These are phyloP conservation scores for Lactuca saligna DNA, from an alignment of 129 eudicot genomes.

Conservation along the genomic window DNA sequence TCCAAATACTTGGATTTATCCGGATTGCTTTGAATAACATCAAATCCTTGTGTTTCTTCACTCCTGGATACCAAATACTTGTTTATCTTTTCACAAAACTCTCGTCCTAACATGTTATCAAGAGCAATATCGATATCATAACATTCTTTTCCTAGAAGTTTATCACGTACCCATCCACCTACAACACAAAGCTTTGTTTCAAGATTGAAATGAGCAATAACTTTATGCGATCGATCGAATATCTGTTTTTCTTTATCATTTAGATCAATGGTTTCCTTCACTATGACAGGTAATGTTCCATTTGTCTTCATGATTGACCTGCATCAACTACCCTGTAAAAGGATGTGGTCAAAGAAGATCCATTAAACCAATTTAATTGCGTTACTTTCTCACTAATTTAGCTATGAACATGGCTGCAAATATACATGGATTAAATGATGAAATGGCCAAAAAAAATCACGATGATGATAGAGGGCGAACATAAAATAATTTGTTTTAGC, in stretches of 20 bases:
- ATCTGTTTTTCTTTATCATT: constrained; percentile 64
- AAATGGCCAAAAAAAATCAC: background rate
- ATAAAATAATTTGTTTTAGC: background rate
- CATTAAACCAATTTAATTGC: constrained; percentile 36
- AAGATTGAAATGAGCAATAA: constrained; percentile 55
- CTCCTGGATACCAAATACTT: constrained; percentile 73
- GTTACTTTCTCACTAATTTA: constrained; percentile 36
- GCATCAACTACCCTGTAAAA: constrained; percentile 22
- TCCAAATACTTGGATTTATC: constrained; percentile 98
- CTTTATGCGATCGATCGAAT: constrained; percentile 66
- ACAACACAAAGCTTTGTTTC: constrained; percentile 91
- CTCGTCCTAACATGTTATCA: constrained; percentile 87
- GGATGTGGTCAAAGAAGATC: constrained; percentile 36
- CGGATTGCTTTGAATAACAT: constrained; percentile 93
- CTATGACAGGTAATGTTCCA: constrained; percentile 26
- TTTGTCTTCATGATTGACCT: constrained; percentile 13
- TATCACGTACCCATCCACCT: constrained; percentile 99
- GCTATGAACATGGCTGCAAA: constrained; percentile 38
- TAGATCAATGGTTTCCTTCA: constrained; percentile 51
- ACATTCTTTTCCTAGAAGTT: constrained; percentile 94
- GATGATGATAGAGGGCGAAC: no score
- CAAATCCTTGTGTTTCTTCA: constrained; percentile 66
- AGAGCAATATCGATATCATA: constrained; percentile 94
- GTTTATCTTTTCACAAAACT: constrained; percentile 81
- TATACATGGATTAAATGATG: background rate